phyloP scores from a whole-genome alignment of 148 eudicot genomes.

The Tetragonia tetragonoides region DNA sequence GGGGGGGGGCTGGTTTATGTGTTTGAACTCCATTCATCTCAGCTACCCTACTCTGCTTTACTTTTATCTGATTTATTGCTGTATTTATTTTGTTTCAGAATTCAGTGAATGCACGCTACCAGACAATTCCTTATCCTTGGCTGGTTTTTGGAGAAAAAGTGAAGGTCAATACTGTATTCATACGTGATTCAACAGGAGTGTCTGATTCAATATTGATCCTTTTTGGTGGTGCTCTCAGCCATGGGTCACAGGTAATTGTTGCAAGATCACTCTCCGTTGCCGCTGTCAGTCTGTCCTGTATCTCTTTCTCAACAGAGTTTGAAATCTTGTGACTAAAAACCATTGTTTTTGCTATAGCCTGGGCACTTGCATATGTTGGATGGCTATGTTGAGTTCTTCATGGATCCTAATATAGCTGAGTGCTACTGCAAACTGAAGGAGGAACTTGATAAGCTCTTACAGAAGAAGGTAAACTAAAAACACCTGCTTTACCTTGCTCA shows the following conservation, averaged over 20 bases:
- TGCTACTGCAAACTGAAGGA: conserved; percentile 84
- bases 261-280: not conserved
- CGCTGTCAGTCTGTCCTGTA: not conserved
- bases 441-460: conserved; percentile 75
- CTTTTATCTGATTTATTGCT: not conserved
- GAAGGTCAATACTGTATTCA: conserved; percentile 88
- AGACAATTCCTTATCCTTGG: conserved; percentile 97
- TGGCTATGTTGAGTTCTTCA: conserved; percentile 91
- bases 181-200: conserved; percentile 96
- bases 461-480: conserved; percentile 55
- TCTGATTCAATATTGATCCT: conserved; percentile 93
- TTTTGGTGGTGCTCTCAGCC: conserved; percentile 81
- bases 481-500: not conserved
- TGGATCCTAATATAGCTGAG: conserved; percentile 87
- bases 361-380: conserved; percentile 92
- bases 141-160: conserved; percentile 96
- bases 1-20: not conserved
- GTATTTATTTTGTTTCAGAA: conserved; percentile 54
- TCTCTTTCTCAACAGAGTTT: not conserved
- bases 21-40: not conserved
- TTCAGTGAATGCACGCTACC: conserved; percentile 97
- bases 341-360: conserved; percentile 37
- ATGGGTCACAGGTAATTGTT: conserved; percentile 60
- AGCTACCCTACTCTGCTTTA: not conserved
- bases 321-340: not conserved